These are phyloP conservation scores for Pseudogymnoascus sp. DNA, from an alignment of 2,329 filamentous ascomycete species.

Conservation along the genomic window DNA sequence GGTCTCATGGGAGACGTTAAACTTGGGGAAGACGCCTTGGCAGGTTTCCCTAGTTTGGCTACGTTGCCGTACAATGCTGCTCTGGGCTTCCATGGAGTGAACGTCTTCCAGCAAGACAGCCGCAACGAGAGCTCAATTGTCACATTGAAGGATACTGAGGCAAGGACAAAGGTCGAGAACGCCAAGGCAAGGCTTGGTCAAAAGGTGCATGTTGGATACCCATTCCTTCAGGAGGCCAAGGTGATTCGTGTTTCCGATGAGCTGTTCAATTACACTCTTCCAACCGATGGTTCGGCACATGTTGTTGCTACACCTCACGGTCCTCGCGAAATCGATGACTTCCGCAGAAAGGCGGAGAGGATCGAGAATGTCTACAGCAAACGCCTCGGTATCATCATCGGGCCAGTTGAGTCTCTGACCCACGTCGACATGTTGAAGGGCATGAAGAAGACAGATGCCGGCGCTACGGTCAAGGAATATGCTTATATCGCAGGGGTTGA, in stretches of 20 bases:
- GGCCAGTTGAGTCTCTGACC: slow-evolving; percentile 78
- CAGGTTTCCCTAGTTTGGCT: slow-evolving; percentile 86
- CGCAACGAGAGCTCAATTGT: slow-evolving; percentile 95
- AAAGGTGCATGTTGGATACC: slow-evolving; percentile 85
- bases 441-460: slow-evolving; percentile 80
- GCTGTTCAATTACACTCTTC: slow-evolving; percentile 76
- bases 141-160: slow-evolving; percentile 68
- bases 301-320: slow-evolving; percentile 63
- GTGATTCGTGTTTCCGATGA: slow-evolving; percentile 86
- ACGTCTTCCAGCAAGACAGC: slow-evolving; percentile 91
- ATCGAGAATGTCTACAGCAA: slow-evolving; percentile 88
- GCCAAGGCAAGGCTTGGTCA: slow-evolving; percentile 77
- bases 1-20: slow-evolving; percentile 79
- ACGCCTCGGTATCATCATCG: slow-evolving; percentile 78
- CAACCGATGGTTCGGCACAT: slow-evolving; percentile 51
- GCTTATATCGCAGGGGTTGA: slow-evolving; percentile 77
- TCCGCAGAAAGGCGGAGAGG: slow-evolving; percentile 71
- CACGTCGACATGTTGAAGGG: slow-evolving; percentile 93
- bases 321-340: slow-evolving; percentile 70
- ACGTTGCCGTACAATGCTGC: slow-evolving; percentile 75
- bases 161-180: slow-evolving; percentile 58
- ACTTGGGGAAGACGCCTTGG: slow-evolving; percentile 72
- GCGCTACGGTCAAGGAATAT: slow-evolving; percentile 88
- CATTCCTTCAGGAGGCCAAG: slow-evolving; percentile 90
- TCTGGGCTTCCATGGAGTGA: slow-evolving; percentile 81